Evolutionary conservation across 768 basidiomycete genomes (phyloP).

Genomic region (Boletus rubroflammeus): DNA sequence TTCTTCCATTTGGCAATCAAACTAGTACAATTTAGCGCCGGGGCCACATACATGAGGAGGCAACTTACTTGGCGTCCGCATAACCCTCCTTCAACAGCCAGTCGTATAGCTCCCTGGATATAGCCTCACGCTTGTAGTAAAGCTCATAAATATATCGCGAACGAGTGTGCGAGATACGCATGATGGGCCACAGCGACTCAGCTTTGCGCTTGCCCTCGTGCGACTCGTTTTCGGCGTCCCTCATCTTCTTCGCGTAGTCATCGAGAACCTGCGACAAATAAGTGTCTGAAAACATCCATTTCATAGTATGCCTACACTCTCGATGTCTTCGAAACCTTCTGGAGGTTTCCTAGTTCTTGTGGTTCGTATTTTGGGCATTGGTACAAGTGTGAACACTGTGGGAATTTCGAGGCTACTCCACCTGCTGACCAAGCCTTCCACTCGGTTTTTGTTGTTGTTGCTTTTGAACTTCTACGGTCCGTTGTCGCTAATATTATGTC

Average conservation of each 20-base stretch:
- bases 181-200: slow-evolving; percentile 94
- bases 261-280: slow-evolving; percentile 73
- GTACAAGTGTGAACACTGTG: slow-evolving; percentile 13
- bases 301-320: slow-evolving; percentile 46
- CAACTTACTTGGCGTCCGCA: slow-evolving; percentile 87
- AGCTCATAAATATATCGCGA: slow-evolving; percentile 97
- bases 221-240: slow-evolving; percentile 97
- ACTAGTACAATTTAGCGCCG: slow-evolving; percentile 39
- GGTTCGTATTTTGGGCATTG: slow-evolving; percentile 93
- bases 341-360: slow-evolving; percentile 91
- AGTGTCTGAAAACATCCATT: background rate
- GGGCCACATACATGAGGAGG: background rate
- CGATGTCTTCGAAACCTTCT: slow-evolving; percentile 94
- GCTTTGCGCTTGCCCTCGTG: slow-evolving; percentile 98
- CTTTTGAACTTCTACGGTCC: no score
- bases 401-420: slow-evolving; percentile 3
- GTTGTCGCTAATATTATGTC: no score
- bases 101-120: slow-evolving; percentile 90
- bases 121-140: slow-evolving; percentile 97
- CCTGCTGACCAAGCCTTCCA: background rate
- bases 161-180: slow-evolving; percentile 95
- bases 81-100: slow-evolving; percentile 98
- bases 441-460: no score
- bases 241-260: slow-evolving; percentile 98
- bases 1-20: slow-evolving; percentile 99